These are phyloP conservation scores for Zymoseptoria brevis DNA, from an alignment of 2,329 filamentous ascomycete genomes.

Conservation along the genomic window DNA sequence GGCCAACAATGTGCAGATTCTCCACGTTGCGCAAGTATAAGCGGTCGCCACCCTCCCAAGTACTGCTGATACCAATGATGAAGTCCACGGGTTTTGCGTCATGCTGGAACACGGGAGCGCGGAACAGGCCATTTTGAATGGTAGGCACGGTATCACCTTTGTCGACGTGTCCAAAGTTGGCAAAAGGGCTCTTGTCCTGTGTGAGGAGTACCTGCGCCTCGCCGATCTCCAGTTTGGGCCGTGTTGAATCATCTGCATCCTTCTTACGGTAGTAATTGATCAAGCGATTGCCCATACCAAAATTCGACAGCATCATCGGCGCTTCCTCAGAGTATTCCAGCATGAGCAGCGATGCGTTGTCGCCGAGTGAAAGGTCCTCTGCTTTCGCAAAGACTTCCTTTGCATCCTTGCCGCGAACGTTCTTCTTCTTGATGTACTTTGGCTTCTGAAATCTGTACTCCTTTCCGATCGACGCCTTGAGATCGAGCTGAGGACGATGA, in stretches of 20 bases:
- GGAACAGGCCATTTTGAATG: conserved; percentile 90
- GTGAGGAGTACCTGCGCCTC: conserved; percentile 82
- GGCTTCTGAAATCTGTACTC: conserved; percentile 66
- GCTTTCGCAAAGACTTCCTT: conserved; percentile 72
- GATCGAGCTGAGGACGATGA: conserved; percentile 70
- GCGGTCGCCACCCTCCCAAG: conserved; percentile 64
- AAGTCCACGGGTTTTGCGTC: conserved; percentile 72
- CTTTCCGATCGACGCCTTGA: conserved; percentile 51
- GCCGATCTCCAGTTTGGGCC: conserved; percentile 75
- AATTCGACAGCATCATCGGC: conserved; percentile 85
- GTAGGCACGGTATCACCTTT: conserved; percentile 84
- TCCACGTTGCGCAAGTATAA: conserved; percentile 87
- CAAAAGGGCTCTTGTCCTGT: conserved; percentile 93
- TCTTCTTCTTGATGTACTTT: conserved; percentile 69
- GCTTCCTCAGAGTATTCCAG: conserved; percentile 95
- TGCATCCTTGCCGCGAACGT: conserved; percentile 68
- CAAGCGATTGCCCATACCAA: conserved; percentile 91
- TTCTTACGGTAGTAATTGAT: conserved; percentile 95
- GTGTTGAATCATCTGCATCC: conserved; percentile 64
- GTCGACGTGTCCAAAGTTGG: conserved; percentile 87
- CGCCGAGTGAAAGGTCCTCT: conserved; percentile 69
- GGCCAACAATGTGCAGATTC: conserved; percentile 82
- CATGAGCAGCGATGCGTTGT: conserved; percentile 80
- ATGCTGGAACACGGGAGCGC: conserved; percentile 89
- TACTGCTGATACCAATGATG: conserved; percentile 73